phyloP scores from a whole-genome alignment of 208 protist species.

The Crithidia expoeki region DNA sequence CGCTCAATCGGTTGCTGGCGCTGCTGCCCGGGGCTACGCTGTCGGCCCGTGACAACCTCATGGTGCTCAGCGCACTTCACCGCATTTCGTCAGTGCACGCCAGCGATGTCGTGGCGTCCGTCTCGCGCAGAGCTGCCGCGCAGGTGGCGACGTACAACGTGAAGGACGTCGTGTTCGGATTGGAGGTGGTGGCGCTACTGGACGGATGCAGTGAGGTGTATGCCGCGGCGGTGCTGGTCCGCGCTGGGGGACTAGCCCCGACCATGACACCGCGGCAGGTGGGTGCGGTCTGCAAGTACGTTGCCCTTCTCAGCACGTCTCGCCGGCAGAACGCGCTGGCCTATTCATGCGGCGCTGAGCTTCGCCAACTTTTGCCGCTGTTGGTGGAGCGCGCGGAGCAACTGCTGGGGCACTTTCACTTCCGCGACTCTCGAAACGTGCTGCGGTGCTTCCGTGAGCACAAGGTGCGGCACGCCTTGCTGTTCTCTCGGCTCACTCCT shows the following conservation, averaged over 20 bases:
- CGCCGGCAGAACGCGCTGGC: slow-evolving; percentile 43
- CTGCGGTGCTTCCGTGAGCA: slow-evolving; percentile 79
- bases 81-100: slow-evolving; percentile 49
- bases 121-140: slow-evolving; percentile 54
- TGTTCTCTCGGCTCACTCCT: slow-evolving; percentile 77
- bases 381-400: slow-evolving; percentile 63
- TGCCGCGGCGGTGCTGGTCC: slow-evolving; percentile 52
- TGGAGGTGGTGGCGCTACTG: slow-evolving; percentile 68
- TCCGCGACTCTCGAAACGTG: slow-evolving; percentile 75
- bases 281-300: slow-evolving; percentile 77
- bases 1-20: slow-evolving; percentile 56
- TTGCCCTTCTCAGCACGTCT: slow-evolving; percentile 56
- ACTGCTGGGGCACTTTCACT: slow-evolving; percentile 67
- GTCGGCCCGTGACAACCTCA: slow-evolving; percentile 49
- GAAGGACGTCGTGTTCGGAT: slow-evolving; percentile 72
- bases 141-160: slow-evolving; percentile 55
- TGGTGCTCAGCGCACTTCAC: slow-evolving; percentile 69
- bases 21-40: slow-evolving; percentile 41
- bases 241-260: slow-evolving; percentile 44
- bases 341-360: slow-evolving; percentile 54
- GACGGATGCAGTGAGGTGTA: slow-evolving; percentile 57
- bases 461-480: slow-evolving; percentile 76
- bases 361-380: slow-evolving; percentile 64
- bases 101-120: slow-evolving; percentile 44
- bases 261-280: slow-evolving; percentile 50